Conservation (phyloP, 768 basidiomycete genomes). For the Sarcomyxa edulis region DNA sequence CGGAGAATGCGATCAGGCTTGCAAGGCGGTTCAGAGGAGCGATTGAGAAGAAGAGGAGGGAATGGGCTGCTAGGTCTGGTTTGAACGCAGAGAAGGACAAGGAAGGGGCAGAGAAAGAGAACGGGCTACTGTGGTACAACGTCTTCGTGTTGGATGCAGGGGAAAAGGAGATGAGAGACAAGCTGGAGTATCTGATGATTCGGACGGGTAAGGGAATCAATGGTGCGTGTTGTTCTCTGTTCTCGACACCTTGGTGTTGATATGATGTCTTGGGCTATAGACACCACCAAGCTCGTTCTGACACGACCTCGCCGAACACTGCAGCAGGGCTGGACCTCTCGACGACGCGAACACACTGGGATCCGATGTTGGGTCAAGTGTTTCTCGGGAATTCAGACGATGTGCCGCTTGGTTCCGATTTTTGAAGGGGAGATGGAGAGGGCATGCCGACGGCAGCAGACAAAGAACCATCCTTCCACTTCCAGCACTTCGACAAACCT, state of each 20-base stretch:
- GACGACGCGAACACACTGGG: slow-evolving; percentile 39
- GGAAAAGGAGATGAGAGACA: slow-evolving; percentile 35
- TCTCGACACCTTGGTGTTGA: too few species aligned
- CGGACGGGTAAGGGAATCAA: too few species aligned
- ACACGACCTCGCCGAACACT: too few species aligned
- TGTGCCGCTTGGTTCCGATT: slow-evolving; percentile 48
- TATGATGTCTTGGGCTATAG: too few species aligned
- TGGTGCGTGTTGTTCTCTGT: too few species aligned
- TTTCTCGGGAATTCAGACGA: slow-evolving; percentile 83
- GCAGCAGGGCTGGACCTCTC: slow-evolving; percentile 18
- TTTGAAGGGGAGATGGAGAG: slow-evolving; percentile 8
- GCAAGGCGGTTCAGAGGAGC: slow-evolving; percentile 66
- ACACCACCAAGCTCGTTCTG: neutral
- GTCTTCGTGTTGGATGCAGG: slow-evolving; percentile 71
- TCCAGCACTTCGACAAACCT: too few species aligned
- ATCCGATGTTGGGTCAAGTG: slow-evolving; percentile 58
- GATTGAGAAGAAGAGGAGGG: slow-evolving; percentile 49
- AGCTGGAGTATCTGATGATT: slow-evolving; percentile 49
- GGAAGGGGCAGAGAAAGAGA: too few species aligned
- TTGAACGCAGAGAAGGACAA: slow-evolving; percentile 3
- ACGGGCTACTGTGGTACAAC: slow-evolving; percentile 52
- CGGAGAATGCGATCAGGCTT: slow-evolving; percentile 49
- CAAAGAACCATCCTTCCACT: too few species aligned
- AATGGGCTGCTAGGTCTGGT: slow-evolving; percentile 27
- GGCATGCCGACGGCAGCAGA: too few species aligned